These are phyloP conservation scores for Pestalotiopsis sp. DNA, from an alignment of 2,329 filamentous ascomycete species.

Conservation along the genomic window DNA sequence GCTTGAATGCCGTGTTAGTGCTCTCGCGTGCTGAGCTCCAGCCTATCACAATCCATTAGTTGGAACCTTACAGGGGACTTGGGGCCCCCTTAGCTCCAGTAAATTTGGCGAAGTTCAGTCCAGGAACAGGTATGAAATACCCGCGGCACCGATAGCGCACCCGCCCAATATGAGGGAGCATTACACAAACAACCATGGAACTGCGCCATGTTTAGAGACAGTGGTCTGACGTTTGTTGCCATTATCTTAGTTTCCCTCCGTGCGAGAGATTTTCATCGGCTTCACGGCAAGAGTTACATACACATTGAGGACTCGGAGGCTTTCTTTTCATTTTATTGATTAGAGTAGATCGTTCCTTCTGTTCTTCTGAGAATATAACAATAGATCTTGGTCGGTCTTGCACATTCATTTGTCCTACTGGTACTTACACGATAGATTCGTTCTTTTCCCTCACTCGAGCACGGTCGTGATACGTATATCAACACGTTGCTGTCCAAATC, in stretches of 20 bases:
- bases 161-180: not conserved
- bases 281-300: not conserved
- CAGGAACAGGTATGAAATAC: not conserved
- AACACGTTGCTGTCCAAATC: not conserved
- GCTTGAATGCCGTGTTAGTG: not conserved
- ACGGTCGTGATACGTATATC: not conserved
- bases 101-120: not conserved
- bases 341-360: not conserved
- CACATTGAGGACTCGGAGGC: not conserved
- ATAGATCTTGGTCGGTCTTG: not conserved
- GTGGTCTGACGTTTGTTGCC: slow-evolving; percentile 7
- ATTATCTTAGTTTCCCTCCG: not conserved
- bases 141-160: not conserved
- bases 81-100: not conserved
- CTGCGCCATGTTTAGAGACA: not conserved
- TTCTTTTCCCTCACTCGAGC: not conserved
- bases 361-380: not conserved
- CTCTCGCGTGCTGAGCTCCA: not conserved
- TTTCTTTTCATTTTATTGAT: slow-evolving; percentile 12
- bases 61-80: slow-evolving; percentile 3
- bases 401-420: not conserved
- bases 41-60: not conserved
- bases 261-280: not conserved
- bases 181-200: not conserved
- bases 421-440: not conserved